phyloP scores from a whole-genome alignment of 2,329 filamentous ascomycete species.

The Xylariales sp. region DNA sequence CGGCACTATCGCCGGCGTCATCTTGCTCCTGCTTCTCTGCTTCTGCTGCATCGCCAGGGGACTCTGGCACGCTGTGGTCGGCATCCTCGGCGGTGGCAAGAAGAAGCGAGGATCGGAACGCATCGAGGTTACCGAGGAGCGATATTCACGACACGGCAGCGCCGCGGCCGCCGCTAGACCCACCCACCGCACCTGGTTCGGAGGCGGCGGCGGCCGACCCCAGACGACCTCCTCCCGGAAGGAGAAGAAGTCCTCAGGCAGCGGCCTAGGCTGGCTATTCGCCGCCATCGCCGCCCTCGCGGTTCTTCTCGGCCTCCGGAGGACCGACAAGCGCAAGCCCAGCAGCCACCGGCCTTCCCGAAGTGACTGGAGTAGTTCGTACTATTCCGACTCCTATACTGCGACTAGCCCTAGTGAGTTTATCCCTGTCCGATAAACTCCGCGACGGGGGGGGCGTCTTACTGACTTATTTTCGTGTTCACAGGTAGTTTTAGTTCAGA shows the following conservation, averaged over 20 bases:
- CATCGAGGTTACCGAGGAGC: conserved; percentile 73
- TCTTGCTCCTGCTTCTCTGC: conserved; percentile 76
- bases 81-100: conserved; percentile 68
- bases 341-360: conserved; percentile 55
- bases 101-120: conserved; percentile 62
- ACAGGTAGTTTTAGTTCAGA: conserved; percentile 61
- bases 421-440: conserved; percentile 42
- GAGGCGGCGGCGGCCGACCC: conserved; percentile 59
- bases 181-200: conserved; percentile 68
- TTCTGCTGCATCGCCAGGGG: conserved; percentile 77
- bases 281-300: conserved; percentile 64
- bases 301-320: conserved; percentile 65
- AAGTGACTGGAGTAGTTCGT: conserved; percentile 62
- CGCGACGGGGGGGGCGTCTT: conserved; percentile 35
- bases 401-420: conserved; percentile 65
- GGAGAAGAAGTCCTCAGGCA: conserved; percentile 66
- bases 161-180: conserved; percentile 60
- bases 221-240: conserved; percentile 51
- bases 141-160: conserved; percentile 64
- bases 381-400: conserved; percentile 66
- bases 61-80: conserved; percentile 68
- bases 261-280: conserved; percentile 64
- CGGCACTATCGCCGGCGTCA: conserved; percentile 74
- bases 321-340: conserved; percentile 60
- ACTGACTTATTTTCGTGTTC: conserved; percentile 43